phyloP scores from a whole-genome alignment of 2,329 filamentous ascomycete species.

The Zymoseptoria ardabiliae region DNA sequence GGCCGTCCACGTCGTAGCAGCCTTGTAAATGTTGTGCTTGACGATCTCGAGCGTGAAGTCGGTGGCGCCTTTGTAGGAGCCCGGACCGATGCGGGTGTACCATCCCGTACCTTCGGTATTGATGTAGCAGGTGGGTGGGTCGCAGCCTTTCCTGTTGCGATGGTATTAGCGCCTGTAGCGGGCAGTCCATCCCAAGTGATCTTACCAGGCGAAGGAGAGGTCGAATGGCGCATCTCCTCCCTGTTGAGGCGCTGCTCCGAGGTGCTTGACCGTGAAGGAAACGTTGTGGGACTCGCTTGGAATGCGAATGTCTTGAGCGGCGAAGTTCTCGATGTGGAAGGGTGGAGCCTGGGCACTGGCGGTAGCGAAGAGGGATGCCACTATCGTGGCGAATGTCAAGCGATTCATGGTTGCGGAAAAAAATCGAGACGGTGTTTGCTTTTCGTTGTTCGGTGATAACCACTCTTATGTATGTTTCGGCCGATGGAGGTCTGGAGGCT shows the following conservation, averaged over 20 bases:
- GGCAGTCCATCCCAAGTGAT: neutral
- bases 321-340: conserved; percentile 15
- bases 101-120: neutral
- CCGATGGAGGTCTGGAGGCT: too few relatives aligned
- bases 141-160: neutral
- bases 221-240: conserved; percentile 7
- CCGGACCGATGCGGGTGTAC: conserved; percentile 6
- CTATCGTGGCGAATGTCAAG: neutral
- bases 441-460: neutral
- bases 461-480: neutral
- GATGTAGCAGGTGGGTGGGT: neutral
- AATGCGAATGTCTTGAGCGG: conserved; percentile 9
- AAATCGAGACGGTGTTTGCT: neutral
- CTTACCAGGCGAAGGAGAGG: conserved; percentile 13
- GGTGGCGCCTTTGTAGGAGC: neutral
- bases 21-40: conserved; percentile 10
- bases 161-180: neutral
- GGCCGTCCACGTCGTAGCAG: conserved; percentile 2
- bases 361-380: neutral
- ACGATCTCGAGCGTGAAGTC: conserved; percentile 5
- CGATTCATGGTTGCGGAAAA: neutral
- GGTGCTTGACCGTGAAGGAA: conserved; percentile 18
- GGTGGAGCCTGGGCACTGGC: neutral
- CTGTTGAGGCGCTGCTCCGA: conserved; percentile 15
- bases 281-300: conserved; percentile 10